Base-by-base conservation (phyloP, 345 rosid species). In the Aquilaria sinensis region DNA sequence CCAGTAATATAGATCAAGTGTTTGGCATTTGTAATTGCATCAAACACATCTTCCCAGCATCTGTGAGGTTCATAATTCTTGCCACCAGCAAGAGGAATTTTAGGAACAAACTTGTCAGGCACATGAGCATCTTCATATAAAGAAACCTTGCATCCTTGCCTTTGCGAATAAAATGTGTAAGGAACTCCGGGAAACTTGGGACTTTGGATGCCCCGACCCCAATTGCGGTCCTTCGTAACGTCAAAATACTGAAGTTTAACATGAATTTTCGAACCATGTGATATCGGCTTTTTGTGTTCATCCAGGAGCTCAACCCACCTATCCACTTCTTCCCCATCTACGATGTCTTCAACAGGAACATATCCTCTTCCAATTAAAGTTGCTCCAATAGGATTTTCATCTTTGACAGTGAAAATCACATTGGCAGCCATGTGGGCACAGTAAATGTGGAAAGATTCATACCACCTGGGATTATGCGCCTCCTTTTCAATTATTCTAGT, bases 1-100 rank as follows among this genome's bases (percentile, higher is more conserved):
- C 99, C 99, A 55, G 99, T 94, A 37, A 94, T 90, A 78, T 86
- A 94, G 71, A 94, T 88, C 63, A 94, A 61, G 72, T 94, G 97
- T 67, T 74, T 90, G 0, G 99, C 99, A 49, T 94, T 78, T 58
- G 79, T 83, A 45, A 94, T 85, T 9, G 97, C 89, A 71, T 94
- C 99, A 33, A 90, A 94, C 33, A 94, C 53, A 71, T 94, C 97
- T 77, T 94, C 99, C 99, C 99, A 94, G 33, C 99, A 90, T 60
- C 99, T 80, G 62, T 75, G 85, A n/a, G 99, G 82, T 81, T 90
- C 88, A 31, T 82, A 90, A 79, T 71, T 45, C 62, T 88, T 81
- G 70, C 96, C 95, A 45, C 96, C 97, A 0, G 97, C 92, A 46
- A 94, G 92, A 72, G 99, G 97, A 57, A 90, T 86, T 54, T 78